Base-by-base conservation (phyloP, 495 filamentous ascomycete species). In the Talaromyces liani region DNA sequence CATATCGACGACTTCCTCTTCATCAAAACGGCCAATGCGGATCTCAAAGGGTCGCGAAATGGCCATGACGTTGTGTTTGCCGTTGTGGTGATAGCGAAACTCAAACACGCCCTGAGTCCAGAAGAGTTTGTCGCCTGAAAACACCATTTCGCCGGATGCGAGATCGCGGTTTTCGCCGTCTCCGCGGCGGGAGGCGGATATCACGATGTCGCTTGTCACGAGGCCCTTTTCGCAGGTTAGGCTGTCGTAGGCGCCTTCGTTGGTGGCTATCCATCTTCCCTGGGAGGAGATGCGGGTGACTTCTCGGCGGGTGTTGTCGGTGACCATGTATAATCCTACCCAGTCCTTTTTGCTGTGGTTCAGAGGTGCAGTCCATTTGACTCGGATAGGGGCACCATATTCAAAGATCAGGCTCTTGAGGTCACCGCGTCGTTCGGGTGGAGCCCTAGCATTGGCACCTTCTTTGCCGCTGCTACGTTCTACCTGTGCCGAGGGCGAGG, bases 41-140 rank as follows among this genome's bases (percentile, higher is more conserved):
- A 97, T 89, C 73, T 97, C 94, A 69, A 98, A 98, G 0, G 94
- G 92, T 69, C 89, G 82, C 16, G 92, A 96, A 66, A 98, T 91
- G 20, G 92, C 88, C 95, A 98, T 97, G 71, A 98, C 93, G 67
- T 91, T 91, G 74, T 98, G 91, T 69, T 90, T 89, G 63, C 91
- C 91, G 67, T 91, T 88, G 77, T 98, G 94, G 79, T 98, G 94
- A 76, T 97, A 97, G 9, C 94, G 87, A 77, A 98, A 93, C 69
- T 98, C 94, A 71, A 95, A 98, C 45, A 92, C 89, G 57, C 94
- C 94, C 47, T 93, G 89, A 1, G 88, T 94, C 94, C 94, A 98
- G 86, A 91, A 98, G 14, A 94, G 82, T 78, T 98, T 98, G 80
- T 97, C 92, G 45, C 93, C 93, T 16, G 85, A 81, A 67, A 98